phyloP scores from a whole-genome alignment of 331 rosid genomes.

The Cucumis variabilis region DNA sequence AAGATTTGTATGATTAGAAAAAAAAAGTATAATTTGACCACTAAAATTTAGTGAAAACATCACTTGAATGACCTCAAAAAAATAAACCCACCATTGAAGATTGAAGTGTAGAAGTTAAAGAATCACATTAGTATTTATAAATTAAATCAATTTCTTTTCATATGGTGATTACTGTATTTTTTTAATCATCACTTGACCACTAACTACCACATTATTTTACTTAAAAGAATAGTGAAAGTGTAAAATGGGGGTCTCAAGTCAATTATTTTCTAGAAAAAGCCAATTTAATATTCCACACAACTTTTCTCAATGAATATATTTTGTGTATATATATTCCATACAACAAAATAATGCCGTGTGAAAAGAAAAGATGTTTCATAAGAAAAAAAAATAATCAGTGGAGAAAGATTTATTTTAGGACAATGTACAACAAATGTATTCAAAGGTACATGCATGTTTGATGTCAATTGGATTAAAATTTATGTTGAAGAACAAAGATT shows the following conservation, averaged over 20 bases:
- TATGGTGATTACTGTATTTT: neutral
- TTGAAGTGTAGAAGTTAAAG: neutral
- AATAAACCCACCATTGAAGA: neutral
- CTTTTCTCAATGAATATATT: too few species aligned
- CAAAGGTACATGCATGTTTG: too few species aligned
- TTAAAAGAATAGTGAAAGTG: neutral
- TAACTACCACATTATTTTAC: neutral
- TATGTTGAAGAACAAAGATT: too few species aligned
- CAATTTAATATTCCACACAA: neutral
- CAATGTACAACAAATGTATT: too few species aligned
- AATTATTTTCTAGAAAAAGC: neutral
- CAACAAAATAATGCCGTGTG: too few species aligned
- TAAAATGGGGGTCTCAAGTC: neutral
- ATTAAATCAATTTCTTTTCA: too few species aligned
- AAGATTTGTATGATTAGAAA: neutral
- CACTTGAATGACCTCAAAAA: neutral
- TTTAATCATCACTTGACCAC: neutral
- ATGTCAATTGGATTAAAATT: too few species aligned
- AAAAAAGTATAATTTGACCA: neutral
- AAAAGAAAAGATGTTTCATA: too few species aligned
- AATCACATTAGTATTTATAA: neutral
- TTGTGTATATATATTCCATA: too few species aligned
- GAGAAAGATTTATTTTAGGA: too few species aligned
- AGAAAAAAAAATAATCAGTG: too few species aligned
- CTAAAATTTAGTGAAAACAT: neutral